These are phyloP conservation scores for Fraxinus anomala DNA, from an alignment of 257 asterid genomes.

Conservation along the genomic window DNA sequence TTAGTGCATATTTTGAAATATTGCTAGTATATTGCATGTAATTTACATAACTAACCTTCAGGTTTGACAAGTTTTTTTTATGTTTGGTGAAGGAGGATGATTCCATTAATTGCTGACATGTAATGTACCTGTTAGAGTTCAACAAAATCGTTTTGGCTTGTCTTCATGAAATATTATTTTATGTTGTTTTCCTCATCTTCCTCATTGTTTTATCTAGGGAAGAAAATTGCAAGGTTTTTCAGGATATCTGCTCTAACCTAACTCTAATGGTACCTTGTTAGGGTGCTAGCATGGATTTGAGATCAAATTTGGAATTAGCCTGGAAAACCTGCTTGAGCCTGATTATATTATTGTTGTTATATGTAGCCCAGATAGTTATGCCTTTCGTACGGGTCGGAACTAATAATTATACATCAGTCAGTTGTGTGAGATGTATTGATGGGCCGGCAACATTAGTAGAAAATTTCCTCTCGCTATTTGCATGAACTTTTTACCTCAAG, in stretches of 20 bases:
- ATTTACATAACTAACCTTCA: not conserved
- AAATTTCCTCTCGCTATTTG: not conserved
- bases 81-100: not conserved
- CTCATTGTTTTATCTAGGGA: not conserved
- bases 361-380: too few relatives aligned
- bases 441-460: not conserved
- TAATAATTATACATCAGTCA: too few relatives aligned
- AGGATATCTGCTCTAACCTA: not conserved
- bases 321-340: not conserved
- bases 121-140: not conserved
- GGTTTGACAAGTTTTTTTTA: not conserved
- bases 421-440: not conserved
- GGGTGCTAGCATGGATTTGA: not conserved
- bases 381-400: too few relatives aligned
- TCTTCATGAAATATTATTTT: not conserved
- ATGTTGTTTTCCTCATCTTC: not conserved
- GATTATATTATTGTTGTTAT: not conserved
- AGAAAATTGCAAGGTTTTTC: not conserved
- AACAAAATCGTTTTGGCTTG: not conserved
- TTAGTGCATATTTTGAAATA: constrained; percentile 5
- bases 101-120: not conserved
- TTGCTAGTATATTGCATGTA: not conserved
- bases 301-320: not conserved
- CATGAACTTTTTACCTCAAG: not conserved
- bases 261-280: not conserved